Conservation (phyloP, 495 filamentous ascomycete genomes). For the Penicillium argentinense region DNA sequence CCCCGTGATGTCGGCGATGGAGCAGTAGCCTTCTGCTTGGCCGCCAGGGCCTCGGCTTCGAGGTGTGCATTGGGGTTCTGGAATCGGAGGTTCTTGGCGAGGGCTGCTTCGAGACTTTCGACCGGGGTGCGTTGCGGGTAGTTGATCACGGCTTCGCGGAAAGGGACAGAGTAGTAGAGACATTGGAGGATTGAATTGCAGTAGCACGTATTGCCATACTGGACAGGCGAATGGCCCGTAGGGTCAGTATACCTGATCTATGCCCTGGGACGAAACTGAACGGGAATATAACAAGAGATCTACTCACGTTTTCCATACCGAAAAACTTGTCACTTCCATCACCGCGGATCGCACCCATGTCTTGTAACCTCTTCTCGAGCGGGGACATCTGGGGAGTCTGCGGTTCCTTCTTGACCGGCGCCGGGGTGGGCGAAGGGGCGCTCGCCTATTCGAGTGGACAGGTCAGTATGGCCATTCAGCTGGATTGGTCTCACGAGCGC, state of each 20-base stretch:
- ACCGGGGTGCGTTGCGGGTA: slow-evolving; percentile 71
- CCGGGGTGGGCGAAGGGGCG: slow-evolving; percentile 40
- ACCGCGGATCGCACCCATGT: slow-evolving; percentile 71
- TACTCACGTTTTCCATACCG: slow-evolving; percentile 96
- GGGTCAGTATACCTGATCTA: not conserved
- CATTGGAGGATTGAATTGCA: slow-evolving; percentile 98
- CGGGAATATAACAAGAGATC: no score
- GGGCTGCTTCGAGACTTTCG: slow-evolving; percentile 50
- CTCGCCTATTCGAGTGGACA: slow-evolving; percentile 31
- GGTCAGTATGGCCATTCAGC: slow-evolving; percentile 16
- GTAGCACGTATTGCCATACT: slow-evolving; percentile 99
- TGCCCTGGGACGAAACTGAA: no score
- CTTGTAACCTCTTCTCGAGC: slow-evolving; percentile 77
- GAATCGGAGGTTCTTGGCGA: slow-evolving; percentile 47
- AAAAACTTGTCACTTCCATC: slow-evolving; percentile 99
- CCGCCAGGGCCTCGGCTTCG: slow-evolving; percentile 44
- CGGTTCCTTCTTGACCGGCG: slow-evolving; percentile 69
- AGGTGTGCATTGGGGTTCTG: slow-evolving; percentile 40
- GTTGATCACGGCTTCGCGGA: slow-evolving; percentile 92
- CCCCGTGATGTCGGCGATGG: slow-evolving; percentile 40
- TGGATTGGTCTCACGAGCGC: slow-evolving; percentile 16
- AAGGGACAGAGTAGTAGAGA: slow-evolving; percentile 91
- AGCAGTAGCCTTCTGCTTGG: slow-evolving; percentile 43
- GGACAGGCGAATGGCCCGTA: not conserved
- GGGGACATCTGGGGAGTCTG: slow-evolving; percentile 68